Evolutionary conservation across 129 eudicot species (phyloP).

Genomic region (sunflower (Helianthus annuus)): DNA sequence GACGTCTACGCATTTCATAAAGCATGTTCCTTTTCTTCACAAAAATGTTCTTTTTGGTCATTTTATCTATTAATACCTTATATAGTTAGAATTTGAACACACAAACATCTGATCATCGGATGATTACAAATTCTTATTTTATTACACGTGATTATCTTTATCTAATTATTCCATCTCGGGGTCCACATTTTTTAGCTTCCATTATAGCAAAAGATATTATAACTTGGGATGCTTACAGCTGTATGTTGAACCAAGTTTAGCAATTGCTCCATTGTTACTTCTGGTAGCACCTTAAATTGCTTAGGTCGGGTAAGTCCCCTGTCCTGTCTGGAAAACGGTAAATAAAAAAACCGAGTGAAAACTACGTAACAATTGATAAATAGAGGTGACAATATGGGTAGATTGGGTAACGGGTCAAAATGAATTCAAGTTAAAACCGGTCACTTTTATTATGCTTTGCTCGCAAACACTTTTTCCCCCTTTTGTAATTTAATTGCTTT

Average conservation of each 20-base stretch:
- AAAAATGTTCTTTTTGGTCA: not conserved
- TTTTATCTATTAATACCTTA: not conserved
- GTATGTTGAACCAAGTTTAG: constrained; percentile 72
- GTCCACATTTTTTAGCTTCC: not conserved
- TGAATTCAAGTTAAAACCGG: not conserved
- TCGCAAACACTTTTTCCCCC: not conserved
- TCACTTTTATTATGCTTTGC: not conserved
- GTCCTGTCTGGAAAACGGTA: constrained; percentile 49
- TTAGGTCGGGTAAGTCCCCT: constrained; percentile 64
- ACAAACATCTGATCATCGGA: not conserved
- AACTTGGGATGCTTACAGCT: constrained; percentile 56
- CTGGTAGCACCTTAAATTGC: constrained; percentile 58
- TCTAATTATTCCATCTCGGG: not conserved
- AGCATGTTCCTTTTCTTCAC: not conserved
- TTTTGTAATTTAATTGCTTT: not conserved
- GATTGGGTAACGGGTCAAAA: not conserved
- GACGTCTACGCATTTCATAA: not conserved
- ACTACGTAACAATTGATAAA: constrained; percentile 9
- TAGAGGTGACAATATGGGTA: constrained; percentile 15
- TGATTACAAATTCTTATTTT: too few species aligned
- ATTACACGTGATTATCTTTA: not conserved
- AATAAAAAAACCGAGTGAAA: not conserved
- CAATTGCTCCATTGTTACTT: constrained; percentile 62
- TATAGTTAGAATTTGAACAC: not conserved
- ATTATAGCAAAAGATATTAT: not conserved